Evolutionary conservation across 177 flowering plant species (phyloP).

Genomic region (Tripterygium wilfordii): DNA sequence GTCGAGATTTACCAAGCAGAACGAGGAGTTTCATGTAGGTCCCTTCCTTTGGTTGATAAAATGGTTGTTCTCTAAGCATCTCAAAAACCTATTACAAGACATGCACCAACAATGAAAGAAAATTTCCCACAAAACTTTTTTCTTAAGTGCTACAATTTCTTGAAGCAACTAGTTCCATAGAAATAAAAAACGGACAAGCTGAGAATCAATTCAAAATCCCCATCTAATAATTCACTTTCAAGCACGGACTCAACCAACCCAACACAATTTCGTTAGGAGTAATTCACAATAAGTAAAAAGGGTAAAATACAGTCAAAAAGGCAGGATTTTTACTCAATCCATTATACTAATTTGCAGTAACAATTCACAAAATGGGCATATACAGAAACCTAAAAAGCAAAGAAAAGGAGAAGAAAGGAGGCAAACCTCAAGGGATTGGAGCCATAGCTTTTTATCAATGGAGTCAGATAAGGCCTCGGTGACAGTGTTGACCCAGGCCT

Average conservation of each 20-base stretch:
- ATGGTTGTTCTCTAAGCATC: slow-evolving; percentile 78
- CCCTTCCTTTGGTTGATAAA: slow-evolving; percentile 83
- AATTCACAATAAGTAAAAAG: no score
- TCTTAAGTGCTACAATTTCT: slow-evolving; percentile 87
- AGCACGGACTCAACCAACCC: no score
- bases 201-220: no score
- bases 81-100: slow-evolving; percentile 90
- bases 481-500: slow-evolving; percentile 83
- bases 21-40: slow-evolving; percentile 91
- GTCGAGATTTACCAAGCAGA: slow-evolving; percentile 75
- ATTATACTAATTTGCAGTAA: no score
- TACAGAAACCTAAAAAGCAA: no score
- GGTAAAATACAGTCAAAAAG: no score
- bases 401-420: not conserved
- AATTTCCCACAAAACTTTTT: slow-evolving; percentile 86
- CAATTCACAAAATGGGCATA: no score
- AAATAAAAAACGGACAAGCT: no score
- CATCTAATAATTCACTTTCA: no score
- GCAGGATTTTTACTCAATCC: no score
- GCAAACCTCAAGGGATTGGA: slow-evolving; percentile 68
- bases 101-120: slow-evolving; percentile 81
- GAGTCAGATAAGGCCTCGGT: slow-evolving; percentile 68
- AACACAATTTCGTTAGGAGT: no score
- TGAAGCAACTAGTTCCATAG: slow-evolving; percentile 35
- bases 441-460: slow-evolving; percentile 74